Evolutionary conservation across 306 rosid genomes (phyloP).

Genomic region (Vigna unguiculata): DNA sequence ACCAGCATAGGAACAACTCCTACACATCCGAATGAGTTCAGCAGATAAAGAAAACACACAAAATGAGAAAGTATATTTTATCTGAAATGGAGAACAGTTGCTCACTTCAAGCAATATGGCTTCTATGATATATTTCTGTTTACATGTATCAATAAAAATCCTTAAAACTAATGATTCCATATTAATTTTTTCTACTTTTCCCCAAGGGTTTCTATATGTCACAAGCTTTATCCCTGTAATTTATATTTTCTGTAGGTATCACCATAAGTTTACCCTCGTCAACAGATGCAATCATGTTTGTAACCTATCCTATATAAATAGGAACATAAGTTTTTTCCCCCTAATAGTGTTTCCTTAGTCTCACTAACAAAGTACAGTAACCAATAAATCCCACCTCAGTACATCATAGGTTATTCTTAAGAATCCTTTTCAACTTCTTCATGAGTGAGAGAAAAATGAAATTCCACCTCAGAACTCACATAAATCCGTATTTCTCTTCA

Average conservation of each 20-base stretch:
- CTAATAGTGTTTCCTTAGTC: neutral
- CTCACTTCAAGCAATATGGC: constrained; percentile 4
- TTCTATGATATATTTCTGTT: neutral
- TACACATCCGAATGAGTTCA: constrained; percentile 25
- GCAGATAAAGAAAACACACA: neutral
- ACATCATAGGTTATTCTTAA: neutral
- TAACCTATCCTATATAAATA: constrained; percentile 20
- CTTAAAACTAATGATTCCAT: constrained; percentile 3
- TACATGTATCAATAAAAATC: constrained; percentile 1
- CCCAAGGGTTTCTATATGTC: neutral
- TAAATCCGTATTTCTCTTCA: neutral
- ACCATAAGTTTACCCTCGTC: constrained; percentile 17
- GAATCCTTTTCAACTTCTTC: constrained; percentile 9
- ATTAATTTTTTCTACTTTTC: neutral
- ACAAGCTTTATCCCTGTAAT: neutral
- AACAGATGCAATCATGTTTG: constrained; percentile 1
- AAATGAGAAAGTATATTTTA: constrained; percentile 4
- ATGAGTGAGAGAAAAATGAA: neutral
- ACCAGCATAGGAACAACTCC: neutral
- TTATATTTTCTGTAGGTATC: neutral
- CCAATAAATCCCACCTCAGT: constrained; percentile 14
- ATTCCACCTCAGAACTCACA: constrained; percentile 5
- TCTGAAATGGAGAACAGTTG: constrained; percentile 8
- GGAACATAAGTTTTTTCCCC: neutral
- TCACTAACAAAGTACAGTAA: neutral